Conservation (phyloP, 1,139 yeast species). For the Arxiozyma telluris region DNA sequence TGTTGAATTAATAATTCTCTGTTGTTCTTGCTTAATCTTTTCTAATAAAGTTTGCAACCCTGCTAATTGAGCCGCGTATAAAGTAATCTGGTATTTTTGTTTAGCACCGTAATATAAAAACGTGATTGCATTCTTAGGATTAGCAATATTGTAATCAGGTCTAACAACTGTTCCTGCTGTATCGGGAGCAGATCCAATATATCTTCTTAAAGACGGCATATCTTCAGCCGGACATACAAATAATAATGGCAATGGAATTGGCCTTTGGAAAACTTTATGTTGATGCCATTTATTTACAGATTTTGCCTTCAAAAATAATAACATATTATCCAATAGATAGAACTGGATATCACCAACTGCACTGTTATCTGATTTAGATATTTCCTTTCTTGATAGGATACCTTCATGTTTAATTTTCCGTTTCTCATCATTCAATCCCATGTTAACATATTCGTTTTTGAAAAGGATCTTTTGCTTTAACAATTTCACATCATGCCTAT, state of each 20-base stretch:
- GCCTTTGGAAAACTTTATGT: constrained; percentile 83
- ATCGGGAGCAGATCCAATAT: constrained; percentile 32
- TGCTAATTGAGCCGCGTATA: constrained; percentile 55
- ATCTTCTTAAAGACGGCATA: constrained; percentile 51
- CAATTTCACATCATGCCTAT: constrained; percentile 81
- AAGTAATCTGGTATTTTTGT: constrained; percentile 57
- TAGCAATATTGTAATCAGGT: constrained; percentile 19
- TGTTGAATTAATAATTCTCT: constrained; percentile 56
- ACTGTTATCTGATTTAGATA: constrained; percentile 24
- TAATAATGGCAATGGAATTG: constrained; percentile 80
- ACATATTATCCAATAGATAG: constrained; percentile 80
- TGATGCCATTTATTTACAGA: constrained; percentile 85
- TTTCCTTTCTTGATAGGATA: constrained; percentile 29
- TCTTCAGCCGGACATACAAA: constrained; percentile 73
- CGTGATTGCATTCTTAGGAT: constrained; percentile 35
- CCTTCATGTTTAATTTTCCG: constrained; percentile 48
- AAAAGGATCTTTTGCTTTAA: constrained; percentile 67
- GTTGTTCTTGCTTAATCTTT: constrained; percentile 72
- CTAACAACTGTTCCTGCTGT: constrained; percentile 37
- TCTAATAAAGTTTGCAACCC: constrained; percentile 77
- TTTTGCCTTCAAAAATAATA: constrained; percentile 78
- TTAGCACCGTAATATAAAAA: constrained; percentile 46
- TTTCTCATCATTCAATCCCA: constrained; percentile 74
- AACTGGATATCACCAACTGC: constrained; percentile 56
- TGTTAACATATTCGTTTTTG: constrained; percentile 81